These are phyloP conservation scores for Isoetes taiwanensis DNA, from an alignment of 75 land plant genomes.

Conservation along the genomic window DNA sequence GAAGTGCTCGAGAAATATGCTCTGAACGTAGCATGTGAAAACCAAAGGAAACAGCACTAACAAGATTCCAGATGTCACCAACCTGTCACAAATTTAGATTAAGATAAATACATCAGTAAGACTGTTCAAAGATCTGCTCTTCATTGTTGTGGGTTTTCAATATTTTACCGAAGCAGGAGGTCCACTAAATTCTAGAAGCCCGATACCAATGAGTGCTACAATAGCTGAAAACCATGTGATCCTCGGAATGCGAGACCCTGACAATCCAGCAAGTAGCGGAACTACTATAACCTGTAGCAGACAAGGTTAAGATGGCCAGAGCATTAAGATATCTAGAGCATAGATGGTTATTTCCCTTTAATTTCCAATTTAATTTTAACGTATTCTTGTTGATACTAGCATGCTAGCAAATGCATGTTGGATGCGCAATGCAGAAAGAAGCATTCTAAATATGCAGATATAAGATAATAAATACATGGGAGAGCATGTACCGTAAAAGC, in stretches of 20 bases:
- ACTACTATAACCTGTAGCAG: conserved; percentile 70
- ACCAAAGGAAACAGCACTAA: conserved; percentile 74
- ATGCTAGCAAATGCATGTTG: no score
- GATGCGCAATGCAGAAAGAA: no score
- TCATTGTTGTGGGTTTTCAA: no score
- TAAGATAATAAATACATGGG: no score
- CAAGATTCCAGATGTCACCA: conserved; percentile 63
- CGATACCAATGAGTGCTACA: conserved; percentile 58
- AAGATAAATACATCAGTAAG: neutral
- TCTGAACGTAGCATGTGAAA: conserved; percentile 78
- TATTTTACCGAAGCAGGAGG: conserved; percentile 60
- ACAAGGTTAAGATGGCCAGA: no score
- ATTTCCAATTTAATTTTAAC: no score
- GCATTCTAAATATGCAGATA: no score
- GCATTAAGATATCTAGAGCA: no score
- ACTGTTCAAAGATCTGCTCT: no score
- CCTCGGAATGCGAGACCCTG: conserved; percentile 49
- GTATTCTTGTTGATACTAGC: no score
- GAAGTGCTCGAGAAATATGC: conserved; percentile 43
- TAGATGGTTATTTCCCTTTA: no score
- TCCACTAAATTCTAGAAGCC: conserved; percentile 64
- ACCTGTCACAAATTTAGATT: conserved; percentile 27
- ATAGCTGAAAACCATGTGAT: conserved; percentile 63
- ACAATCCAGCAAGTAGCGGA: conserved; percentile 62
- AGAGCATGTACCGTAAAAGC: conserved; percentile 50